Percentiles rank a stretch among this genome's conserved stretches.
Evolutionary conservation across 2,329 filamentous ascomycete species (phyloP).

Genomic region (Chalara sp.): DNA sequence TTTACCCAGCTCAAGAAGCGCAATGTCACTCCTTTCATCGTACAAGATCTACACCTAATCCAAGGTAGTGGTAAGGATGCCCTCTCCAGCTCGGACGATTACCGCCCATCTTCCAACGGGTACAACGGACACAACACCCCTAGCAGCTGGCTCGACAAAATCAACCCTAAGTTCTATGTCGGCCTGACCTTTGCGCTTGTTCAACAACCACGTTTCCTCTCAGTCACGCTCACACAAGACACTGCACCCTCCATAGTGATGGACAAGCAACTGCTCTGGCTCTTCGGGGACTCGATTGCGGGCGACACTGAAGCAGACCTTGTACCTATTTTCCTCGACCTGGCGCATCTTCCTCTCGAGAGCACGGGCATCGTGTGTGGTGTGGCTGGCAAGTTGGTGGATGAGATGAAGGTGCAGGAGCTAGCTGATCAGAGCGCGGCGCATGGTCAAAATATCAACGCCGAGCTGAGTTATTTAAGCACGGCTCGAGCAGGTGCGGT

Average conservation of each 20-base stretch:
- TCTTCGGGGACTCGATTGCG: conserved; percentile 68
- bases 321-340: conserved; percentile 82
- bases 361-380: conserved; percentile 94
- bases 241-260: conserved; percentile 69
- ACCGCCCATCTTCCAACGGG: conserved; percentile 30
- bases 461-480: conserved; percentile 85
- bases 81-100: conserved; percentile 23
- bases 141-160: conserved; percentile 45
- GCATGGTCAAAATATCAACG: conserved; percentile 20
- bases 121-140: conserved; percentile 20
- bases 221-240: conserved; percentile 63
- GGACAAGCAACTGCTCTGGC: conserved; percentile 57
- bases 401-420: conserved; percentile 49
- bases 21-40: conserved; percentile 66
- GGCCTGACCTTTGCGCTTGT: conserved; percentile 55
- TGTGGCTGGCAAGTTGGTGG: conserved; percentile 75
- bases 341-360: conserved; percentile 73
- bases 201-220: conserved; percentile 63
- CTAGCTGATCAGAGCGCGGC: conserved; percentile 2
- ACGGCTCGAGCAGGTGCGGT: conserved; percentile 86
- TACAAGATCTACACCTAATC: conserved; percentile 62
- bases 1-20: conserved; percentile 77
- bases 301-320: conserved; percentile 66
- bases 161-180: conserved; percentile 58
- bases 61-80: conserved; percentile 65